phyloP scores from a whole-genome alignment of 164 flowering plant species.

The Berberis thunbergii region DNA sequence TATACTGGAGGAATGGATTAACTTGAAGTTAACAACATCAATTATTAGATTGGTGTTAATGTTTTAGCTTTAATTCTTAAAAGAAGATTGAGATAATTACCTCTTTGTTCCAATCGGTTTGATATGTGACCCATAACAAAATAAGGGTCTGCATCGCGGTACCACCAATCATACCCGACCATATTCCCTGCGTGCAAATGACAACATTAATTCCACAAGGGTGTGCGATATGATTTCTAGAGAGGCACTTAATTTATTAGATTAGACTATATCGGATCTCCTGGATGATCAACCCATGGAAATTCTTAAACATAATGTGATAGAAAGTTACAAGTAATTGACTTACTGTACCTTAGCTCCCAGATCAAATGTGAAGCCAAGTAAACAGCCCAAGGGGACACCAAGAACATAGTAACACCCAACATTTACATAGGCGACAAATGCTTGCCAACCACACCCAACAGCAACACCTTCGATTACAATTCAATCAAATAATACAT shows the following conservation, averaged over 20 bases:
- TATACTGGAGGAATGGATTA: too few relatives aligned
- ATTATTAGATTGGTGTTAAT: too few relatives aligned
- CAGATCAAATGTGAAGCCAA: constrained; percentile 42
- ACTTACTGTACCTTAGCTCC: constrained; percentile 44
- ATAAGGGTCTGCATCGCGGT: constrained; percentile 48
- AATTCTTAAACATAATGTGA: too few relatives aligned
- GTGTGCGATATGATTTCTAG: too few relatives aligned
- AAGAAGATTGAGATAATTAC: constrained; percentile 12
- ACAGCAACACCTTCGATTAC: constrained; percentile 37
- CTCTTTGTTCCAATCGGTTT: constrained; percentile 58
- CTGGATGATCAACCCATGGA: too few relatives aligned
- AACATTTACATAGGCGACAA: constrained; percentile 44
- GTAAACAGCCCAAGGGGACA: constrained; percentile 44
- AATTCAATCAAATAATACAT: too few relatives aligned
- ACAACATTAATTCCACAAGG: not conserved
- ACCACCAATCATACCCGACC: constrained; percentile 69
- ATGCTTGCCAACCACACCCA: constrained; percentile 41
- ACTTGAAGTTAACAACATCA: too few relatives aligned
- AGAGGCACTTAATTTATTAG: too few relatives aligned
- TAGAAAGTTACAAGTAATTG: too few relatives aligned
- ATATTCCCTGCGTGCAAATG: constrained; percentile 39
- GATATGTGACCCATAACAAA: constrained; percentile 33
- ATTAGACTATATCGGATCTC: too few relatives aligned
- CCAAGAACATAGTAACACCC: constrained; percentile 62
- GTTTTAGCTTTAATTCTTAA: not conserved